Conservation (phyloP, 208 protist species). For the Wallacemonas collosoma region DNA sequence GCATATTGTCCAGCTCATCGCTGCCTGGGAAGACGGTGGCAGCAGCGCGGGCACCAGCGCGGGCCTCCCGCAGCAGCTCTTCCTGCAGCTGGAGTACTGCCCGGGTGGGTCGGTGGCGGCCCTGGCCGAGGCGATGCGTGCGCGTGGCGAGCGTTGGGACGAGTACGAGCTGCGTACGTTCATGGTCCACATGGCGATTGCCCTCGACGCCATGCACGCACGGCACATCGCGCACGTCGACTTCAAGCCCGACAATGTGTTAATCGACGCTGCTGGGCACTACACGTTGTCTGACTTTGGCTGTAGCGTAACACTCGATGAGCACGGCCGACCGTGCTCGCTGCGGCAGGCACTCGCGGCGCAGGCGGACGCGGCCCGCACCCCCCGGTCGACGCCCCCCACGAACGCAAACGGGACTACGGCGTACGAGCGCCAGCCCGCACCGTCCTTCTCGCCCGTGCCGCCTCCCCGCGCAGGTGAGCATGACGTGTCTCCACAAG, state of each 20-base stretch:
- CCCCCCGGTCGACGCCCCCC: too few species aligned
- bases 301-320: constrained; percentile 76
- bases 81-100: constrained; percentile 87
- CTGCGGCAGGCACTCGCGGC: constrained; percentile 5
- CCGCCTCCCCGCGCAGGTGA: not conserved
- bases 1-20: constrained; percentile 78
- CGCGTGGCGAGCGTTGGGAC: constrained; percentile 46
- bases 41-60: not conserved
- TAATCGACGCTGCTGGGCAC: constrained; percentile 72
- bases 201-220: constrained; percentile 83
- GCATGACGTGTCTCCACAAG: not conserved
- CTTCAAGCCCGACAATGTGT: constrained; percentile 94
- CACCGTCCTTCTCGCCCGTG: not conserved
- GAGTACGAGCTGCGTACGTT: constrained; percentile 83
- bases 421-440: not conserved
- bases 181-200: constrained; percentile 85
- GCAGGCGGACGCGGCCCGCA: constrained; percentile 1
- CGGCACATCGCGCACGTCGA: constrained; percentile 91
- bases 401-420: not conserved
- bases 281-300: constrained; percentile 94
- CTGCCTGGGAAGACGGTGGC: constrained; percentile 78
- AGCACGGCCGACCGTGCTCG: constrained; percentile 49
- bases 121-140: constrained; percentile 46
- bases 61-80: constrained; percentile 49
- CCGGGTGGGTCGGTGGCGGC: constrained; percentile 74